Percentiles rank a stretch among this genome's conserved stretches.
These are phyloP conservation scores for Pseudozyma hubeiensis DNA, from an alignment of 1,284 basidiomycete species.

Conservation along the genomic window DNA sequence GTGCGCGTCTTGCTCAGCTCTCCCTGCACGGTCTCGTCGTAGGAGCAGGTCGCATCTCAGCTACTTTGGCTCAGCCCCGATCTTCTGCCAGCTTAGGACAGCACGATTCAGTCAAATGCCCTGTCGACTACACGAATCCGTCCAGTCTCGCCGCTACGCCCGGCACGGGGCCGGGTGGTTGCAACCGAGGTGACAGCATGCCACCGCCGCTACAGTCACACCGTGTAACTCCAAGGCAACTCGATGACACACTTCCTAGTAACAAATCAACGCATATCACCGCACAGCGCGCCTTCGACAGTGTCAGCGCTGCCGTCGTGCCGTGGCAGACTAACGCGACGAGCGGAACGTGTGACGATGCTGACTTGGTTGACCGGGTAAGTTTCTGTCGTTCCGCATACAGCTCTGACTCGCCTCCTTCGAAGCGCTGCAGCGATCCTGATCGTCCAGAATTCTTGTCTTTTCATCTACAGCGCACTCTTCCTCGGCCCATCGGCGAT, in stretches of 20 bases:
- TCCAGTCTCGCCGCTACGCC: too few relatives aligned
- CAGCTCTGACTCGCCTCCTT: too few relatives aligned
- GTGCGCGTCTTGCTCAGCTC: conserved; percentile 23
- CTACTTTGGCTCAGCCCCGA: neutral
- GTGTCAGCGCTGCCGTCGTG: neutral
- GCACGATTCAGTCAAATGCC: neutral
- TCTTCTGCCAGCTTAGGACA: neutral
- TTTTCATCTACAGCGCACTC: neutral
- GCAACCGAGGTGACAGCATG: too few relatives aligned
- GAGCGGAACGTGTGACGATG: neutral
- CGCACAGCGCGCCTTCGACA: too few relatives aligned
- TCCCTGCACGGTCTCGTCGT: conserved; percentile 26
- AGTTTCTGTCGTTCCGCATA: neutral
- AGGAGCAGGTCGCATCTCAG: conserved; percentile 16
- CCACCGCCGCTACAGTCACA: neutral
- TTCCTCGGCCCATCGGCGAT: conserved; percentile 1
- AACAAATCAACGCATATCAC: too few relatives aligned
- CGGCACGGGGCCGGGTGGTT: too few relatives aligned
- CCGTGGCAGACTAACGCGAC: neutral
- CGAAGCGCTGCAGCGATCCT: too few relatives aligned
- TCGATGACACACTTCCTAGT: too few relatives aligned
- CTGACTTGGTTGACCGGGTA: conserved; percentile 2
- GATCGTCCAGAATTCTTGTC: too few relatives aligned
- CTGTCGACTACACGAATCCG: neutral
- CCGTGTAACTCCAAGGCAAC: conserved; percentile 3